Conservation (phyloP, 257 asterid genomes). For the Nicotiana otophora region DNA sequence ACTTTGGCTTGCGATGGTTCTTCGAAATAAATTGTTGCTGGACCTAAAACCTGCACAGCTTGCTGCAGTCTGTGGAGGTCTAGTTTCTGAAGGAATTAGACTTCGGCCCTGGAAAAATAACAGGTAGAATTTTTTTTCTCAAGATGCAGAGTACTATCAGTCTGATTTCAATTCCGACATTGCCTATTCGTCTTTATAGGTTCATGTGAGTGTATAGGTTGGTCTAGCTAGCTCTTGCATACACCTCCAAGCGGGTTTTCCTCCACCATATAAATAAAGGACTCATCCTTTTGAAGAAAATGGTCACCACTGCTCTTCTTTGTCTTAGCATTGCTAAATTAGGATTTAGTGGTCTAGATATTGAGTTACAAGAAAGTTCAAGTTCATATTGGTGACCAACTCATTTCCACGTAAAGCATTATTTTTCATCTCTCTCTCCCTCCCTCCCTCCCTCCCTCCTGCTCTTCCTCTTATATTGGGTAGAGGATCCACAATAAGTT, state of each 20-base stretch:
- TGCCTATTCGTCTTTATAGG: neutral
- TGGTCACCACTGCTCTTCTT: neutral
- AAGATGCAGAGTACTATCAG: neutral
- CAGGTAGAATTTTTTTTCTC: conserved; percentile 37
- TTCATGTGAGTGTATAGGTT: neutral
- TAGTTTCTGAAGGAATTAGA: conserved; percentile 93
- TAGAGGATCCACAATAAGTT: neutral
- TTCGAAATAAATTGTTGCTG: conserved; percentile 71
- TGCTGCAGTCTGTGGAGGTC: conserved; percentile 90
- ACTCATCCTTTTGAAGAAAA: neutral
- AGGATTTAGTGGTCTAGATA: neutral
- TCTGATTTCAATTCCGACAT: neutral
- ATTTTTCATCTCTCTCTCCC: neutral
- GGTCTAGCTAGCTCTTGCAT: conserved; percentile 3
- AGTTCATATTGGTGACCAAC: neutral
- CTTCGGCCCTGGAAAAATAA: conserved; percentile 87
- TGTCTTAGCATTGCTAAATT: neutral
- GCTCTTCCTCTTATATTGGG: neutral
- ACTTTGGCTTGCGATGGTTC: conserved; percentile 95
- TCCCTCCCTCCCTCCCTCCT: too few relatives aligned
- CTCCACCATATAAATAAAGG: neutral
- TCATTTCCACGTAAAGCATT: neutral
- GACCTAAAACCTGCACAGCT: conserved; percentile 93
- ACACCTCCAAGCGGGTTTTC: neutral
- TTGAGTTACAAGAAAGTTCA: neutral